Evolutionary conservation across 148 eudicot species (phyloP).

Genomic region (Rhododendron ferrugineum): DNA sequence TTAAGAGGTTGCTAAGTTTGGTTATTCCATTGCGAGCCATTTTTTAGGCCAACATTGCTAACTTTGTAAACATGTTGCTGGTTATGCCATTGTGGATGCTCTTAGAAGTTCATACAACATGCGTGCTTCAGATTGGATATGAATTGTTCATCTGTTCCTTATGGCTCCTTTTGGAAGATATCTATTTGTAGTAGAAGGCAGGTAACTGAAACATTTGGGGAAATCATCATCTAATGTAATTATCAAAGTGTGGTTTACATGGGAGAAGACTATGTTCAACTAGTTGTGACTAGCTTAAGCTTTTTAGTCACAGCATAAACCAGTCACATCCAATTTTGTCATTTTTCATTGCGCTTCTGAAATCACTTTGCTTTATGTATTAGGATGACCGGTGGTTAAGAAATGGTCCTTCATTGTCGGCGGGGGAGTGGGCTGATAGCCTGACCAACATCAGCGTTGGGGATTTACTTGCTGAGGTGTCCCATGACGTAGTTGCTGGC

Average conservation of each 20-base stretch:
- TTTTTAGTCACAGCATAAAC: not conserved
- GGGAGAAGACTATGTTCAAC: not conserved
- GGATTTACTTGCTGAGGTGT: constrained; percentile 53
- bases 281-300: not conserved
- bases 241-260: not conserved
- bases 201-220: not conserved
- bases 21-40: too few species aligned
- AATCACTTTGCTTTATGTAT: constrained; percentile 7
- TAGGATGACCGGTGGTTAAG: constrained; percentile 37
- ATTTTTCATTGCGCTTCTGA: constrained; percentile 9
- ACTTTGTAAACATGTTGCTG: too few species aligned
- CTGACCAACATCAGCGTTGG: constrained; percentile 75
- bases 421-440: constrained; percentile 83
- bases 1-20: too few species aligned
- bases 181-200: not conserved
- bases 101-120: not conserved
- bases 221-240: not conserved
- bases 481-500: constrained; percentile 28
- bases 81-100: too few species aligned
- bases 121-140: not conserved
- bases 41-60: too few species aligned
- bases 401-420: constrained; percentile 34
- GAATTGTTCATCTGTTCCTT: not conserved
- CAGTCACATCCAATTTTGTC: not conserved
- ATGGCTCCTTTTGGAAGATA: not conserved